These are phyloP conservation scores for Geotrichum carabidarum DNA, from an alignment of 1,139 yeast species.

Conservation along the genomic window DNA sequence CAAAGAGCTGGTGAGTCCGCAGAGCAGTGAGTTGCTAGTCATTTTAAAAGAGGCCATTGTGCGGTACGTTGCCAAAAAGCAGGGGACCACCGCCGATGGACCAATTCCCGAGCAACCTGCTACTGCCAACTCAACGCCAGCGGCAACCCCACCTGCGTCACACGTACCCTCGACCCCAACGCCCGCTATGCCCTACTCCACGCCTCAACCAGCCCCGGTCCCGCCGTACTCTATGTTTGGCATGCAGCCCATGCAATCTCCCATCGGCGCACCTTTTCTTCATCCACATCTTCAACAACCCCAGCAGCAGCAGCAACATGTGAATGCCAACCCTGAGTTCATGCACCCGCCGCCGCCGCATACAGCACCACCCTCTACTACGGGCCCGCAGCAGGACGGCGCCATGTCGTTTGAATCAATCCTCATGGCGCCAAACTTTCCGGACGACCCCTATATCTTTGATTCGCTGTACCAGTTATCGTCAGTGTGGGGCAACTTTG, in stretches of 20 bases:
- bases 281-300: background rate
- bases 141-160: background rate
- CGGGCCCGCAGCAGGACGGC: background rate
- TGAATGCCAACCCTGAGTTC: background rate
- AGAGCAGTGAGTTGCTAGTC: background rate
- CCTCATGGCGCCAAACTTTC: background rate
- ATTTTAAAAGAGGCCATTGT: background rate
- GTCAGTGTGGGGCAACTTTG: conserved; percentile 1
- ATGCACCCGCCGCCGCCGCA: background rate
- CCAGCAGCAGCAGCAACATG: background rate
- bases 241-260: too few species aligned
- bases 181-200: background rate
- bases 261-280: too few species aligned
- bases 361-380: background rate
- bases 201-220: too few species aligned
- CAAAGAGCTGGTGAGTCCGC: background rate
- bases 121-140: background rate
- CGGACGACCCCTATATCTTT: conserved; percentile 9
- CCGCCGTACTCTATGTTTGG: too few species aligned
- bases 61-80: conserved; percentile 1
- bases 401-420: background rate
- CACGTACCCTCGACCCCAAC: background rate
- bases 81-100: background rate
- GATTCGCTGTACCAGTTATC: conserved; percentile 4
- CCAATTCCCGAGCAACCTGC: background rate